Evolutionary conservation across 1,139 yeast genomes (phyloP), one percentile per base, ranked within the genome.

Genomic region (Pichia sp.): DNA sequence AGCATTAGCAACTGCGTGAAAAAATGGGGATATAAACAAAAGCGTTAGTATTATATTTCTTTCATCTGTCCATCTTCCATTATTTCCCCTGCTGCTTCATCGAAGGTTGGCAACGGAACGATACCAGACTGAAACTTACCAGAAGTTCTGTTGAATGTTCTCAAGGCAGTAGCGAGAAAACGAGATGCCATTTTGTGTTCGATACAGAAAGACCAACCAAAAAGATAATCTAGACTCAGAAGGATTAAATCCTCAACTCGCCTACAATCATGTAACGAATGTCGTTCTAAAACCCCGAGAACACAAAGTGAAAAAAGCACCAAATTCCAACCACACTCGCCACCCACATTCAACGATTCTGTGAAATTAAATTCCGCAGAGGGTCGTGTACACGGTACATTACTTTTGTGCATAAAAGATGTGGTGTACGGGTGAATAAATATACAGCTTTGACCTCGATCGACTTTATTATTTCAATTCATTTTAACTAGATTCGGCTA

Each of bases 181-280:
- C 70, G 68, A 50, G 62, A 59, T 53, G 69, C 67, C 70, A 67
- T 67, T 52, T 58, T 49, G 45, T 49, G 44, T 45, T 42, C 38
- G 38, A 42, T 42, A 41, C 32, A 11, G 43, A 32, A 46, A 46
- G 30, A 46, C 41, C 29, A 31, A 8, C 10, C 29, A 15, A 32
- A 34, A 32, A 6, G 34, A 31, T 11, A 36, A 7, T 8, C 2
- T 8, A 5, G 19, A 47, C 32, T 2, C 23, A 2, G 23, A 19
- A 19, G 23, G 23, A 19, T 19, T 3, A 19, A 19, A 19, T 19
- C 23, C 23, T 19, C 23, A 19, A 19, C 23, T 19, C 23, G 23
- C 23, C 23, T 19, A 19, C 23, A 19, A 19, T 19, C 23, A 19
- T 19, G 23, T 19, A 19, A 19, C 23, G 23, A 19, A 42, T 42